Base-by-base conservation (phyloP, 2,329 filamentous ascomycete species). In the Golovinomyces cichoracearum region DNA sequence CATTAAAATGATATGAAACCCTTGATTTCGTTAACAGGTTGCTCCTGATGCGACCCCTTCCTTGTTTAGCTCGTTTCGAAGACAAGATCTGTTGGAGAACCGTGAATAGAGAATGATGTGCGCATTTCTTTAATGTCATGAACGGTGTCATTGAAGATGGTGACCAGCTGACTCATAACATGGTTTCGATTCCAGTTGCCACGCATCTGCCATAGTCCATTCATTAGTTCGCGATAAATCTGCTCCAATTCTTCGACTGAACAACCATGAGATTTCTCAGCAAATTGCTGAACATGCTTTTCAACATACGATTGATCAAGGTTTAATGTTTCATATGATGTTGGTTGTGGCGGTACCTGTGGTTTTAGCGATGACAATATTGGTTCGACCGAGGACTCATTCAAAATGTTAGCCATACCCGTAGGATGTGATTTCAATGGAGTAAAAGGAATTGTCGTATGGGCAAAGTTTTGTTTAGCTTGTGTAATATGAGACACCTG, bases 171-270 rank as follows among this genome's bases (percentile, higher is more conserved):
- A 42, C 65, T 66, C 13, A 78, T 69, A 13, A 93, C 85, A 56
- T 71, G 70, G 57, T 76, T 78, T 40, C 90, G 75, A 63, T 98
- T 90, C 74, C 83, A 90, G 58, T 92, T 78, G 45, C 75, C 71
- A 46, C 85, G 73, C 51, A 72, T 73, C 52, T 70, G 71, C 90
- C 90, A 98, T 38, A 95, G 73, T 53, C 78, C 76, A 52, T 88
- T 81, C 88, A 95, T 95, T 53, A 95, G 67, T 55, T 80, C 76
- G 6, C 85, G 79, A 61, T 86, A 86, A 61, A 94, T 78, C 63
- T 95, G 88, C 67, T 95, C 88, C 19, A 98, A 67, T 62, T 98
- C 88, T 64, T 98, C 90, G 48, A 98, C 82, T 0, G 79, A 57
- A 27, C 55, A 60, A 1, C 59, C 59, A 26, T 56, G 59, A 19